These are phyloP conservation scores for Pinus taeda DNA, from an alignment of 75 land plant genomes.

Conservation along the genomic window DNA sequence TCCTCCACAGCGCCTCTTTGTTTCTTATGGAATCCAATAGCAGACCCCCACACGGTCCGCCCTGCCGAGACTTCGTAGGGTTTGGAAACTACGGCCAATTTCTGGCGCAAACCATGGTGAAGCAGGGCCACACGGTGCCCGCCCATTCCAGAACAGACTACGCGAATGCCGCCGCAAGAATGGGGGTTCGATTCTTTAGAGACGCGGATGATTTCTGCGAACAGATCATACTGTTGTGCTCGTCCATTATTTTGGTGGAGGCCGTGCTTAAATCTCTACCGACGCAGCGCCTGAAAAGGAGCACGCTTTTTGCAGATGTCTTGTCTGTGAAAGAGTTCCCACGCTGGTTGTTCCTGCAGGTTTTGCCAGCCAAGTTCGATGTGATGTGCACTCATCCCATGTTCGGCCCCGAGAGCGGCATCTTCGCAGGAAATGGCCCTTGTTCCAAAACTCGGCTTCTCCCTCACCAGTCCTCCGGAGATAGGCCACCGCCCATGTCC, in stretches of 20 bases:
- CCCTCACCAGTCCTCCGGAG: no score
- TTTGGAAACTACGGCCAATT: conserved; percentile 84
- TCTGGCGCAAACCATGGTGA: conserved; percentile 41
- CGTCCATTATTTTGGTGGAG: conserved; percentile 73
- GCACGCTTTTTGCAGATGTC: conserved; percentile 79
- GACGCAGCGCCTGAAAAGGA: conserved; percentile 55
- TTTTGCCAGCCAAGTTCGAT: conserved; percentile 64
- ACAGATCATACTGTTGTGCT: conserved; percentile 69
- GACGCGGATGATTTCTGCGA: conserved; percentile 76
- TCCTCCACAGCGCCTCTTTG: no score
- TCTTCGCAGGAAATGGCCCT: no score
- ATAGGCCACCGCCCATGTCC: no score
- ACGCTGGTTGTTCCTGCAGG: conserved; percentile 46
- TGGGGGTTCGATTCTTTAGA: conserved; percentile 45
- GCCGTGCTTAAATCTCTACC: conserved; percentile 56
- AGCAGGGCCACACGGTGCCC: conserved; percentile 61
- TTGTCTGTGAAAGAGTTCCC: conserved; percentile 90
- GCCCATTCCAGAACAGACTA: conserved; percentile 75
- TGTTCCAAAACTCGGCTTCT: no score
- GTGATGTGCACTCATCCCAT: conserved; percentile 88
- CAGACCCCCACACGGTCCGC: no score
- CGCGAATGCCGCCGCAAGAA: conserved; percentile 3
- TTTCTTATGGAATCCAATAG: no score
- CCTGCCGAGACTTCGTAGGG: conserved; percentile 31
- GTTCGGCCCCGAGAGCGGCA: conserved; percentile 88